Percentiles rank a stretch among this genome's conserved stretches.
Conservation (phyloP, 73 alveolate genomes). For the Paramecium sexaurelia region DNA sequence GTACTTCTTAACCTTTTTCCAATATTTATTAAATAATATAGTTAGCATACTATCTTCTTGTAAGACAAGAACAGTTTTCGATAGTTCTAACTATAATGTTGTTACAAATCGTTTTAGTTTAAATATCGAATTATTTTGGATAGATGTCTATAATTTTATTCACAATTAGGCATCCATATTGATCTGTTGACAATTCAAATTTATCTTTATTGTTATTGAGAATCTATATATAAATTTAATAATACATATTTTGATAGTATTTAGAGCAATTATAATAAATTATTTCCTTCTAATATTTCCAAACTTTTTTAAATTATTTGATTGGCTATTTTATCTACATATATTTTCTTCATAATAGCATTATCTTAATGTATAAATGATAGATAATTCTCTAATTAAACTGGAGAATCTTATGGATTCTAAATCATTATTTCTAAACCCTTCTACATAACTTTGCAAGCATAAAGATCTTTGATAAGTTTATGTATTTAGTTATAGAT, state of each 20-base stretch:
- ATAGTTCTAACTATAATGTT: constrained; percentile 57
- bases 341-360: not conserved
- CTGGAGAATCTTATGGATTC: not conserved
- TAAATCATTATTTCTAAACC: constrained; percentile 32
- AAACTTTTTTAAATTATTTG: constrained; percentile 51
- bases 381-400: constrained; percentile 24
- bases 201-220: constrained; percentile 18
- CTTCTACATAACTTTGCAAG: constrained; percentile 55
- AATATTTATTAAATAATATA: constrained; percentile 56
- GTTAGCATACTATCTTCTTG: constrained; percentile 66
- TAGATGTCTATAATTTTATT: constrained; percentile 61
- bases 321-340: constrained; percentile 52
- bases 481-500: not conserved
- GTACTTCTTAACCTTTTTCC: constrained; percentile 62
- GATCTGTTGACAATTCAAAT: constrained; percentile 59
- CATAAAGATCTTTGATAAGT: constrained; percentile 50
- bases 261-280: not conserved
- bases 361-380: constrained; percentile 11
- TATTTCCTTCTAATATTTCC: constrained; percentile 58
- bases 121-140: not conserved
- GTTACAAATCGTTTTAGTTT: not conserved
- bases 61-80: constrained; percentile 51
- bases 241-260: constrained; percentile 25
- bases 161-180: constrained; percentile 64
- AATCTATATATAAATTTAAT: not conserved